Evolutionary conservation across 2,329 filamentous ascomycete genomes (phyloP).

Genomic region (Xylogone sp.): DNA sequence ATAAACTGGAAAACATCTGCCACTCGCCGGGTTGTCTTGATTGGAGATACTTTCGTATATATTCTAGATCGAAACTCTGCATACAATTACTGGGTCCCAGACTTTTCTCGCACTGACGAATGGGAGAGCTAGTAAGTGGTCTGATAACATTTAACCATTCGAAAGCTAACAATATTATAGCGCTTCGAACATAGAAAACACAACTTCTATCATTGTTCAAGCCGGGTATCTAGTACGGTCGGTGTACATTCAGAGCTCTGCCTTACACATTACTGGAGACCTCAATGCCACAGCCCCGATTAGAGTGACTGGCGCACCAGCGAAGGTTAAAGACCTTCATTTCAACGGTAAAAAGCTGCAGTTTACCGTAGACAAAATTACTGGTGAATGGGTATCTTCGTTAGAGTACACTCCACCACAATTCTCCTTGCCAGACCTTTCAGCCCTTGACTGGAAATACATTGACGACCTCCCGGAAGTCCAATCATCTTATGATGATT

Average conservation of each 20-base stretch:
- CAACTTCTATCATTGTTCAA: conserved; percentile 54
- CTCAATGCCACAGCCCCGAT: conserved; percentile 66
- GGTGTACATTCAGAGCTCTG: conserved; percentile 50
- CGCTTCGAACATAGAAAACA: conserved; percentile 26
- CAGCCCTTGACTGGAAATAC: conserved; percentile 61
- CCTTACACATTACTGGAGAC: conserved; percentile 64
- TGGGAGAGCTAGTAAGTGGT: conserved; percentile 27
- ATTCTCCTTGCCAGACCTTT: conserved; percentile 54
- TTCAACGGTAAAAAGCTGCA: conserved; percentile 52
- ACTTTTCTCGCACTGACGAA: conserved; percentile 39
- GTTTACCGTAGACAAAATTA: conserved; percentile 36
- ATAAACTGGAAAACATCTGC: conserved; percentile 53
- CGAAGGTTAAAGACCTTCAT: conserved; percentile 47
- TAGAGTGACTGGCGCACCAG: conserved; percentile 63
- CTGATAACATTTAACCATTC: not conserved
- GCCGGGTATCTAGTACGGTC: conserved; percentile 62
- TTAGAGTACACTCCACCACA: conserved; percentile 47
- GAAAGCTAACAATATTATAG: conserved; percentile 12
- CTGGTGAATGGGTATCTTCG: conserved; percentile 45
- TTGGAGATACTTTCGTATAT: conserved; percentile 32
- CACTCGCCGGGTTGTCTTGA: conserved; percentile 46
- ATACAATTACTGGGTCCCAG: conserved; percentile 66
- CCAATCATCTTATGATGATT: conserved; percentile 61
- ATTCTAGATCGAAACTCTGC: conserved; percentile 57
- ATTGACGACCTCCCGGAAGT: conserved; percentile 71